These are phyloP conservation scores for Suhomyces wounanorum DNA, from an alignment of 1,139 yeast species.

Conservation along the genomic window DNA sequence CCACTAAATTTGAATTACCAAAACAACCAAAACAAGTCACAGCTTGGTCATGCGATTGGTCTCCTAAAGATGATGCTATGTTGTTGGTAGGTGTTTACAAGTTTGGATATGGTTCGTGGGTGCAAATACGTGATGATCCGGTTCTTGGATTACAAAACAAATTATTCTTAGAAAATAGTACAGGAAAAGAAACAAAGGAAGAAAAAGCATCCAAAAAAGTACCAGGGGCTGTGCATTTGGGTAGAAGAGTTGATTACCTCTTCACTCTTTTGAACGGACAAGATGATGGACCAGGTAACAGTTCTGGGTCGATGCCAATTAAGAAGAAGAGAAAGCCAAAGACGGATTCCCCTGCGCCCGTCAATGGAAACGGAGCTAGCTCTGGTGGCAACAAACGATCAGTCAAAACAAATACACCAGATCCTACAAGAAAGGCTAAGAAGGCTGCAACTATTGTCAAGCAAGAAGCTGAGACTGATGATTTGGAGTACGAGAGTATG, in stretches of 20 bases:
- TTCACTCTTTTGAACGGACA: constrained; percentile 65
- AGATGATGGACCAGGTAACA: constrained; percentile 29
- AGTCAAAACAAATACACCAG: constrained; percentile 24
- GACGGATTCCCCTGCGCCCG: constrained; percentile 22
- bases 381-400: constrained; percentile 10
- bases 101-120: constrained; percentile 97
- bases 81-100: constrained; percentile 83
- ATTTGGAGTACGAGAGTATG: constrained; percentile 75
- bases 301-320: constrained; percentile 6
- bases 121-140: constrained; percentile 93
- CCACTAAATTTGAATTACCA: constrained; percentile 58
- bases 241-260: constrained; percentile 90
- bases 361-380: constrained; percentile 4
- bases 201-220: constrained; percentile 53
- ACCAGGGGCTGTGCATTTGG: constrained; percentile 92
- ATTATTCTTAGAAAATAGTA: constrained; percentile 57
- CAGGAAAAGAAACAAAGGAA: constrained; percentile 14
- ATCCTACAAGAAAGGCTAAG: constrained; percentile 15
- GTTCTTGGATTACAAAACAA: constrained; percentile 83
- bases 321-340: constrained; percentile 19
- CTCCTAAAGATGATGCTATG: constrained; percentile 78
- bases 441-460: constrained; percentile 13
- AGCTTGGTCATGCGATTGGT: constrained; percentile 94
- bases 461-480: constrained; percentile 25
- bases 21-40: constrained; percentile 75